Conservation (phyloP, 805 yeast species). For the Yarrowia sp. region DNA sequence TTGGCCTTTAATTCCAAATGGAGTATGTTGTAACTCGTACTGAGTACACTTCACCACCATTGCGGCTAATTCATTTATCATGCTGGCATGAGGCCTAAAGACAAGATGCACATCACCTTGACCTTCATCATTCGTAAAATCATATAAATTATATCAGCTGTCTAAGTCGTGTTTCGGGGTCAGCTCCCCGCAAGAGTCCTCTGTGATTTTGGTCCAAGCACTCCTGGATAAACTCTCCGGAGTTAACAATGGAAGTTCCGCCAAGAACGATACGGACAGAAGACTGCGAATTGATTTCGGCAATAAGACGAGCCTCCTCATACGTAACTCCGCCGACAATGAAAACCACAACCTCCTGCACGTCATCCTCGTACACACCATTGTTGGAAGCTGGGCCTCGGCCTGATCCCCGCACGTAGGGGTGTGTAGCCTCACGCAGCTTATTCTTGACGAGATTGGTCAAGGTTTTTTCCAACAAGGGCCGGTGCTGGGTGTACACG, state of each 20-base stretch:
- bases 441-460: conserved; percentile 36
- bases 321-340: conserved; percentile 84
- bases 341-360: conserved; percentile 41
- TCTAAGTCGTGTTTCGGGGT: conserved; percentile 18
- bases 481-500: conserved; percentile 87
- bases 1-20: background rate
- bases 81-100: no score
- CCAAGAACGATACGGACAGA: conserved; percentile 74
- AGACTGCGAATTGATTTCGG: conserved; percentile 55
- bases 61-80: no score
- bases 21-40: background rate
- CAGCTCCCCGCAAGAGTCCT: conserved; percentile 10
- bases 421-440: conserved; percentile 26
- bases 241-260: conserved; percentile 59
- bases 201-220: conserved; percentile 21
- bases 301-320: conserved; percentile 83
- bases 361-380: conserved; percentile 33
- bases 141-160: conserved; percentile 18
- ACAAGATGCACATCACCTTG: no score
- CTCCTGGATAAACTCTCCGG: conserved; percentile 41
- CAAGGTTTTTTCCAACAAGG: conserved; percentile 56
- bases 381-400: conserved; percentile 13
- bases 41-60: no score
- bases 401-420: conserved; percentile 4
- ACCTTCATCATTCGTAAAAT: background rate